Base-by-base conservation (phyloP, 768 basidiomycete genomes). In the Serendipita sp. region DNA sequence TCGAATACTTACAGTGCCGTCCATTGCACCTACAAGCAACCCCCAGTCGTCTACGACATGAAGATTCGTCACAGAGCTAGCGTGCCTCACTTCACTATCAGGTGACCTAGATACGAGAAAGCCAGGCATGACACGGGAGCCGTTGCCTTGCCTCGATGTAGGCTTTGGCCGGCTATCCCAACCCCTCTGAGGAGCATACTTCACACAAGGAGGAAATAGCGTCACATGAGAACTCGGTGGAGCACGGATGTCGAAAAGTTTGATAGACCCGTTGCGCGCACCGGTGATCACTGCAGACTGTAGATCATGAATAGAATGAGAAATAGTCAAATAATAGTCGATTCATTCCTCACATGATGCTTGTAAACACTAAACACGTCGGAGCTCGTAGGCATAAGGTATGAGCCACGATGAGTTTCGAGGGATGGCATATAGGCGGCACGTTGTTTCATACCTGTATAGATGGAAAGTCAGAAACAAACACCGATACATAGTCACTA, bases 391-490 rank as follows among this genome's bases (percentile, higher is more conserved):
- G 56, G 56, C 56, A 60, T 60, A 35, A 60, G 23, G 34, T 60
- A 60, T 5, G 28, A 23, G 34, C 56, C 56, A 60, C 56, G 56
- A 35, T 60, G 56, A 10, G 56, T 60, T 36, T 60, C 56, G 56
- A 60, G 56, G n/a, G 56, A 60, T 28, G 56, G 56, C 56, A 60
- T 60, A 36, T 60, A 60, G 8, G 34, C 56, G 4, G 56, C 56
- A 35, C 56, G 56, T 32, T 60, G 56, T 32, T 60, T 60, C 56
- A 60, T 60, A 8, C 56, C 56, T 60, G 56, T 8, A 32, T 16
- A 35, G 23, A 23, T 60, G n/a, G 13, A 11, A 60, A 35, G 16
- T 23, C 23, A 60, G 3, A 3, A 32, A 28, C 56, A 8, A 35
- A 32, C 16, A 23, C 34, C 10, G 16, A 60, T 52, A 23, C 38